Conservation (phyloP, 352 stramenopile species). For the Aphanomyces astaci region DNA sequence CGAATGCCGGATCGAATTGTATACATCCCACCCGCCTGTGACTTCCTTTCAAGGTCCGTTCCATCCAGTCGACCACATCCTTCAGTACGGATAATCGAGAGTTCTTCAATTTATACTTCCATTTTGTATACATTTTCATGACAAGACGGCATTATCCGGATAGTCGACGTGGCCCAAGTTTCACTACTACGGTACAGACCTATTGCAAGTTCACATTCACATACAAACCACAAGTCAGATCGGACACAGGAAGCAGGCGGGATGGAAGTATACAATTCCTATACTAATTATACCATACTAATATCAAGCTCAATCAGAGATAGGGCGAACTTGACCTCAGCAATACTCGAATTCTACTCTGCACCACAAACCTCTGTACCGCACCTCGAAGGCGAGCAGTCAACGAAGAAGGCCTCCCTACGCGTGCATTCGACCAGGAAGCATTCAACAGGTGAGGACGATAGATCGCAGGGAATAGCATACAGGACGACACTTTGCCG, state of each 20-base stretch:
- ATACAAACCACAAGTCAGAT: too few species aligned
- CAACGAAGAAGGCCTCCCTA: not conserved
- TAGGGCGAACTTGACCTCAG: conserved; percentile 1
- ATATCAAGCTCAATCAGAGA: not conserved
- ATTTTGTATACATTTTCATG: too few species aligned
- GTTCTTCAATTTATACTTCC: too few species aligned
- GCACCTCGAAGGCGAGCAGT: not conserved
- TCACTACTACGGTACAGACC: too few species aligned
- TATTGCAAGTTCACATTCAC: too few species aligned
- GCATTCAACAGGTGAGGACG: not conserved
- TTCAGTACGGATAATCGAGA: too few species aligned
- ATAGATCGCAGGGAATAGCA: not conserved
- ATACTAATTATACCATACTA: not conserved
- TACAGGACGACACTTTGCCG: too few species aligned
- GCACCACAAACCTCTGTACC: conserved; percentile 9
- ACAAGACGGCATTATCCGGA: not conserved
- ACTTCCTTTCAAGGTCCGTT: not conserved
- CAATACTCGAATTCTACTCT: conserved; percentile 17
- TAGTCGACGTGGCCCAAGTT: not conserved
- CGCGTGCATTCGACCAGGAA: not conserved
- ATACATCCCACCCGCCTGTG: not conserved
- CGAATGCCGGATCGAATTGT: too few species aligned
- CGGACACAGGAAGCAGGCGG: not conserved
- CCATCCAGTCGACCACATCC: too few species aligned
- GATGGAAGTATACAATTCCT: not conserved